A percentile compares a stretch with the other conserved stretches of the same genome.
Conservation (phyloP, 1,284 basidiomycete genomes). For the Cystobasidiaceae sp. region DNA sequence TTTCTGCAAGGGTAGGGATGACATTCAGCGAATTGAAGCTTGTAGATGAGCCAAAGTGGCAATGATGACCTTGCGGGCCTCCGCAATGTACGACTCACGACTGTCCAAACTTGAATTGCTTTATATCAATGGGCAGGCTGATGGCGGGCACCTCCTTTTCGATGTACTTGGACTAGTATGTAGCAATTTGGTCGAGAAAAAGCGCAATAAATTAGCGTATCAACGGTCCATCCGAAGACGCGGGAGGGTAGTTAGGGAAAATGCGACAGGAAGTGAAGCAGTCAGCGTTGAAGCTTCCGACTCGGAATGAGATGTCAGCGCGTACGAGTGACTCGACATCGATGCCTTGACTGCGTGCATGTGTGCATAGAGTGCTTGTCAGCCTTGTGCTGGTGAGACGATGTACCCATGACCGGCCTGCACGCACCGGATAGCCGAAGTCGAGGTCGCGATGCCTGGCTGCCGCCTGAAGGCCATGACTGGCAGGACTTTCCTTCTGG, state of each 20-base stretch:
- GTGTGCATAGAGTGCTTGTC: slow-evolving; percentile 27
- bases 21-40: too few relatives aligned
- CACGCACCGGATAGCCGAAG: slow-evolving; percentile 22
- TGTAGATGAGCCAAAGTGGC: too few relatives aligned
- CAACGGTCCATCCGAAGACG: too few relatives aligned
- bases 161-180: slow-evolving; percentile 58
- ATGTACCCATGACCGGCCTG: not conserved
- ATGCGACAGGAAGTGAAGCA: too few relatives aligned
- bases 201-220: too few relatives aligned
- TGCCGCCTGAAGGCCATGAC: slow-evolving; percentile 24
- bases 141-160: slow-evolving; percentile 57
- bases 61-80: too few relatives aligned
- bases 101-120: slow-evolving; percentile 71
- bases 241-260: too few relatives aligned
- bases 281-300: too few relatives aligned
- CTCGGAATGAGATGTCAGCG: too few relatives aligned
- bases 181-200: too few relatives aligned
- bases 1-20: slow-evolving; percentile 61
- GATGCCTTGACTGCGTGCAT: slow-evolving; percentile 44
- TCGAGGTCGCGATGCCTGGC: slow-evolving; percentile 22
- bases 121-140: slow-evolving; percentile 64
- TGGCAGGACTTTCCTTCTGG: too few relatives aligned
- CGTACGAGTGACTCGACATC: slow-evolving; percentile 44
- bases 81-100: too few relatives aligned
- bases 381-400: not conserved